A percentile compares a stretch with the other conserved stretches of the same genome.
phyloP scores from a whole-genome alignment of 139 green algal genomes.

The Gonium pectorale region DNA sequence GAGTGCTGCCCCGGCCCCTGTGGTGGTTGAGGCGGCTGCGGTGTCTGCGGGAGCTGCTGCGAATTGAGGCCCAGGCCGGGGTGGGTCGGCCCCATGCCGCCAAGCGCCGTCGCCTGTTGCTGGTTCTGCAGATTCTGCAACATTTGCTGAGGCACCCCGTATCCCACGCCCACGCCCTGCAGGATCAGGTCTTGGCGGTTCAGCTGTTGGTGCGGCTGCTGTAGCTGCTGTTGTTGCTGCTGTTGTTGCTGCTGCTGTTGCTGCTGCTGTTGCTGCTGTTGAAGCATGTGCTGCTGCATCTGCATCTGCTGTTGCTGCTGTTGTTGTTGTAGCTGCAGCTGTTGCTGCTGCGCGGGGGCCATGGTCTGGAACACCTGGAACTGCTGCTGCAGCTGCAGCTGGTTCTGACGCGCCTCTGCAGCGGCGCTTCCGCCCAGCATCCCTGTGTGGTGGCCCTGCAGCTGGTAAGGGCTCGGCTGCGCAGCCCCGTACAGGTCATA shows the following conservation, averaged over 20 bases:
- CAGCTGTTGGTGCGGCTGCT: conserved; percentile 15
- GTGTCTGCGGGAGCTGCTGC: neutral
- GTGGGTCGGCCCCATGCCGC: no score
- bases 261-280: neutral
- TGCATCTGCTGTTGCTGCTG: conserved; percentile 2
- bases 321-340: neutral
- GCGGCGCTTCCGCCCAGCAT: no score
- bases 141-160: no score
- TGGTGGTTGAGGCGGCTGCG: no score
- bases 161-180: no score
- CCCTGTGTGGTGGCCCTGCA: neutral
- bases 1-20: neutral
- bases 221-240: conserved; percentile 2
- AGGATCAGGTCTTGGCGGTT: no score
- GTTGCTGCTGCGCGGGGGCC: neutral
- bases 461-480: neutral
- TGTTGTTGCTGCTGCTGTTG: neutral
- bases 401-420: neutral
- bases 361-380: neutral
- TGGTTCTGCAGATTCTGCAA: no score
- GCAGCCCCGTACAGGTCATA: neutral
- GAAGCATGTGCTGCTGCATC: neutral
- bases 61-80: no score
- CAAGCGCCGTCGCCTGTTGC: no score
- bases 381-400: neutral